Base-by-base conservation (phyloP, 257 asterid species). In the Solanum acaule region DNA sequence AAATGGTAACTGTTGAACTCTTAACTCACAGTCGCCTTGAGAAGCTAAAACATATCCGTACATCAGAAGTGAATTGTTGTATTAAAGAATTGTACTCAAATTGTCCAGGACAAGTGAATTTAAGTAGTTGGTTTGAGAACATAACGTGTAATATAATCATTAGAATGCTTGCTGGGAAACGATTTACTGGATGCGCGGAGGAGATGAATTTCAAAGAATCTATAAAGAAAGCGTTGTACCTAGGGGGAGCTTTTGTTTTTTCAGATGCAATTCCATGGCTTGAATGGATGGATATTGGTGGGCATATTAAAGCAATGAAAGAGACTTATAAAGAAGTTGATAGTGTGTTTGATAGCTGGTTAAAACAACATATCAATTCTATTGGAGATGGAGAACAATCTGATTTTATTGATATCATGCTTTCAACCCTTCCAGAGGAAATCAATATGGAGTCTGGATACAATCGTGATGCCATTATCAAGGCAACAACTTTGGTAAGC, bases 271-370 rank as follows among this genome's bases (percentile, higher is more conserved):
- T 94, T 88, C 95, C 96, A 23, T 88, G 72, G 6, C 85, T 93
- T 20, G 94, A 92, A 78, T 94, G 96, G 95, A 42, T 94, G 89
- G 98, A 94, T 56, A 88, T 94, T 35, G 94, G 94, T 44, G 95
- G 98, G 2, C 88, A 92, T 22, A 73, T 93, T 81, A 94, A 89
- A 77, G 86, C 71, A 16, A 92, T 94, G 95, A 94, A 94, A 84
- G 56, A 87, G 40, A 85, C 89, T 23, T 87, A 77, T 10, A 88
- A 90, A 35, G 89, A 88, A 52, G 87, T 94, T 16, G 94, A 94
- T 86, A 65, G n/a, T n/a, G 89, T 92, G 1, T 65, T 94, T 44
- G 91, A 82, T 33, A 87, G 37, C 8, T 94, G 98, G 98, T 75
- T 93, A 52, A 86, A 87, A 12, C 94, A 94, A 52, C 94, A 91